These are phyloP conservation scores for Huntiella moniliformis DNA, from an alignment of 2,329 filamentous ascomycete species.

Conservation along the genomic window DNA sequence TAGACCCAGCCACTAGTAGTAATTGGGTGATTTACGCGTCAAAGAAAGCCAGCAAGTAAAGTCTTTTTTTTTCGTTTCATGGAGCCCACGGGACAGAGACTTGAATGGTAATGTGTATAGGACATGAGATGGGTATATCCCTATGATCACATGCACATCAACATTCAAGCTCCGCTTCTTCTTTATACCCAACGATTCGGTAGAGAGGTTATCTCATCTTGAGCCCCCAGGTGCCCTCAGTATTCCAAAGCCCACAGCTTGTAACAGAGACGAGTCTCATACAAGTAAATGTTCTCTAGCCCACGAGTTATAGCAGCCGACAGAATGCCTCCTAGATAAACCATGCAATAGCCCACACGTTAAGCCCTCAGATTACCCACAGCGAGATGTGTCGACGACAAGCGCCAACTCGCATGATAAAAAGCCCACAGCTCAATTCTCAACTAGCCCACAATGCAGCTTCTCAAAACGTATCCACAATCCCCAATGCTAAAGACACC, in stretches of 20 bases:
- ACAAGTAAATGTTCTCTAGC: constrained; percentile 11
- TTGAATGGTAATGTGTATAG: no score
- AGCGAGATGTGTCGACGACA: background rate
- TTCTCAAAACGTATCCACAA: background rate
- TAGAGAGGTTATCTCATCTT: constrained; percentile 12
- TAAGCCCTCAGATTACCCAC: constrained; percentile 11
- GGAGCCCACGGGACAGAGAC: no score
- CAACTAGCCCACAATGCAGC: background rate
- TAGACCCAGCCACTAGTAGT: no score
- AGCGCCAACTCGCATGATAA: background rate
- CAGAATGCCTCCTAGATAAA: constrained; percentile 13
- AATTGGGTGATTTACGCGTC: no score
- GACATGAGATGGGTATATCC: no score
- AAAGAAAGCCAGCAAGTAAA: no score
- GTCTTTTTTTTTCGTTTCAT: no score
- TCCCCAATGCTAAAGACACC: background rate
- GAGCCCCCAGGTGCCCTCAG: constrained; percentile 12
- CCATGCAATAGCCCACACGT: constrained; percentile 10
- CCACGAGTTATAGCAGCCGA: constrained; percentile 12
- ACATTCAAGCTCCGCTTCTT: no score
- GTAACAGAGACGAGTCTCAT: background rate
- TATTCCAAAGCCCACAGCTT: constrained; percentile 12
- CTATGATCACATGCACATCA: no score
- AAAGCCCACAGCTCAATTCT: no score
- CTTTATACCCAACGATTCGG: constrained; percentile 11